These are phyloP conservation scores for Syzygium malaccense DNA, from an alignment of 441 rosid species.

Conservation along the genomic window DNA sequence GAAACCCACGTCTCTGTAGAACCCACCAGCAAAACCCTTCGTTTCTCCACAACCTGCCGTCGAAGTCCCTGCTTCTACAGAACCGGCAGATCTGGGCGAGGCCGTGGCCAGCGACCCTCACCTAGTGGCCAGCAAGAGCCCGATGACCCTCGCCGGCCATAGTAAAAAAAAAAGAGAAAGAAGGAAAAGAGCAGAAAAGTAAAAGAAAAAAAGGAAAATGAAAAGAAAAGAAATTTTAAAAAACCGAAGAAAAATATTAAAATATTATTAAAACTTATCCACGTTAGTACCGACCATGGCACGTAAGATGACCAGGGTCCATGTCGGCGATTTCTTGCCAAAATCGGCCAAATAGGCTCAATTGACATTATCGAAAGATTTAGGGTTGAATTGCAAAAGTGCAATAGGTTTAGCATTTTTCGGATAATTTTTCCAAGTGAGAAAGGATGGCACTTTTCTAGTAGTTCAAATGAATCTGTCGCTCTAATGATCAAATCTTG, in stretches of 20 bases:
- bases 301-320: too few species aligned
- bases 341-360: fast-evolving
- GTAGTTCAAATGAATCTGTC: not conserved
- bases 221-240: too few species aligned
- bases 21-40: not conserved
- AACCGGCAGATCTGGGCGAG: not conserved
- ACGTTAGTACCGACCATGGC: fast-evolving
- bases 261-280: not conserved
- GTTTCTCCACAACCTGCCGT: not conserved
- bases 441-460: not conserved
- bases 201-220: not conserved
- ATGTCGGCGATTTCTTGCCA: not conserved
- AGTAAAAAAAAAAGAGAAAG: too few species aligned
- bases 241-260: too few species aligned
- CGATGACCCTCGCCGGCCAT: too few species aligned
- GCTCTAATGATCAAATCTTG: not conserved
- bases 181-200: too few species aligned
- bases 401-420: not conserved
- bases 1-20: not conserved
- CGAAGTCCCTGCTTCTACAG: not conserved
- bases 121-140: too few species aligned
- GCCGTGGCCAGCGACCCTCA: not conserved
- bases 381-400: not conserved
- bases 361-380: not conserved
- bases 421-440: not conserved